phyloP scores from a whole-genome alignment of 2,329 filamentous ascomycete species.

The Colletotrichum sublineola region DNA sequence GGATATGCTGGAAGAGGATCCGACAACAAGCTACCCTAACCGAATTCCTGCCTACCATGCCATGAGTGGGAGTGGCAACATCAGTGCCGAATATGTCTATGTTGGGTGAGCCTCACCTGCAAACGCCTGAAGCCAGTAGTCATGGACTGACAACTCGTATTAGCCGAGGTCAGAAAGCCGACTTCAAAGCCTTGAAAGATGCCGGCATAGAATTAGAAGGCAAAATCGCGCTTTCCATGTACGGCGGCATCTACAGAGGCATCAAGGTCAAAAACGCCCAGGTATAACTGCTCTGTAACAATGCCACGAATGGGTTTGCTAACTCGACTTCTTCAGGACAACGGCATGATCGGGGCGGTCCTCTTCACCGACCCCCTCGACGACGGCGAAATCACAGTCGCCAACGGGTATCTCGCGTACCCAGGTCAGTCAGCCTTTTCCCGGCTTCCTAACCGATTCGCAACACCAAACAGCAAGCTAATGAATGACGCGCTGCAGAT shows the following conservation, averaged over 20 bases:
- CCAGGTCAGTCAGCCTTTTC: background rate
- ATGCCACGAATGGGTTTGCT: background rate
- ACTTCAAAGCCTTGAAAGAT: conserved; percentile 24
- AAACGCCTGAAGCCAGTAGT: background rate
- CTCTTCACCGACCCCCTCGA: conserved; percentile 30
- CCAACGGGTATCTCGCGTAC: conserved; percentile 30
- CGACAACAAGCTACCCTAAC: conserved; percentile 33
- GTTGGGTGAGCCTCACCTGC: conserved; percentile 7
- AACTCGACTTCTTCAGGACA: background rate
- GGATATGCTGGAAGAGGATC: conserved; percentile 35
- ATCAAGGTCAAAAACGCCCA: conserved; percentile 32
- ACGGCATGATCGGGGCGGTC: conserved; percentile 31
- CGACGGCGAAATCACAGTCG: conserved; percentile 33
- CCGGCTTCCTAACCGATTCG: background rate
- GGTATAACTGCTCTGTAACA: background rate
- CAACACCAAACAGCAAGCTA: background rate
- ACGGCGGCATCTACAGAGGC: conserved; percentile 26
- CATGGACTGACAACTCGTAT: too few relatives aligned
- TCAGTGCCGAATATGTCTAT: conserved; percentile 31
- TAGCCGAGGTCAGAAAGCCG: conserved; percentile 18
- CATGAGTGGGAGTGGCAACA: conserved; percentile 32
- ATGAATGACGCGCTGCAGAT: background rate
- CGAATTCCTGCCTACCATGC: conserved; percentile 31
- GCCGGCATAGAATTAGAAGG: conserved; percentile 27
- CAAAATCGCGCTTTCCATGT: conserved; percentile 30